These are phyloP conservation scores for Leccinum sublutescens DNA, from an alignment of 768 basidiomycete genomes.

Conservation along the genomic window DNA sequence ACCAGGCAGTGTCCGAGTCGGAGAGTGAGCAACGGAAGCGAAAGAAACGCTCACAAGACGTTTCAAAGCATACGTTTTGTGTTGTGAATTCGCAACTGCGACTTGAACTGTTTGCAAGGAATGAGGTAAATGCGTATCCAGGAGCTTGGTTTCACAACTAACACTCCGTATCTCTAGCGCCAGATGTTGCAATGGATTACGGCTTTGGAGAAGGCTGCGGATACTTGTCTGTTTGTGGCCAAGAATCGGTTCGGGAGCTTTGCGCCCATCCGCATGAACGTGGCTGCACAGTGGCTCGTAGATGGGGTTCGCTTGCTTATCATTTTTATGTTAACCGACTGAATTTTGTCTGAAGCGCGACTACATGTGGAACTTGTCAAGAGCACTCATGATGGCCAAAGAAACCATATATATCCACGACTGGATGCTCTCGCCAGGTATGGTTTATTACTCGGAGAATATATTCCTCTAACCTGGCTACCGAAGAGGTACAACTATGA, in stretches of 20 bases:
- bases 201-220: conserved; percentile 77
- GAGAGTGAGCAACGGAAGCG: conserved; percentile 45
- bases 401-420: conserved; percentile 94
- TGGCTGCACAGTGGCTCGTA: conserved; percentile 96
- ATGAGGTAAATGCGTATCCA: conserved; percentile 52
- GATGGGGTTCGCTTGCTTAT: conserved; percentile 69
- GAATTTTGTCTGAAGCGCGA: conserved; percentile 61
- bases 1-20: conserved; percentile 1
- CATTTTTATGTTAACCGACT: not conserved
- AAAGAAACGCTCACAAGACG: conserved; percentile 52
- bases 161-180: conserved; percentile 44
- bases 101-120: conserved; percentile 83
- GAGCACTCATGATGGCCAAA: conserved; percentile 86
- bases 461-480: not conserved
- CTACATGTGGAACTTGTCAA: conserved; percentile 96
- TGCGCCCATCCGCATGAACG: conserved; percentile 88
- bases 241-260: conserved; percentile 92
- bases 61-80: conserved; percentile 93
- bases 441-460: conserved; percentile 3
- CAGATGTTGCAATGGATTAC: conserved; percentile 99
- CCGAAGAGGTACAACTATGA: conserved; percentile 76
- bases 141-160: not conserved
- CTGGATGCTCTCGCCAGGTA: conserved; percentile 96
- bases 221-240: conserved; percentile 72
- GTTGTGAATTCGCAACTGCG: conserved; percentile 88